These are phyloP conservation scores for Starmerella potacharoeniae DNA, from an alignment of 805 yeast genomes.

Conservation along the genomic window DNA sequence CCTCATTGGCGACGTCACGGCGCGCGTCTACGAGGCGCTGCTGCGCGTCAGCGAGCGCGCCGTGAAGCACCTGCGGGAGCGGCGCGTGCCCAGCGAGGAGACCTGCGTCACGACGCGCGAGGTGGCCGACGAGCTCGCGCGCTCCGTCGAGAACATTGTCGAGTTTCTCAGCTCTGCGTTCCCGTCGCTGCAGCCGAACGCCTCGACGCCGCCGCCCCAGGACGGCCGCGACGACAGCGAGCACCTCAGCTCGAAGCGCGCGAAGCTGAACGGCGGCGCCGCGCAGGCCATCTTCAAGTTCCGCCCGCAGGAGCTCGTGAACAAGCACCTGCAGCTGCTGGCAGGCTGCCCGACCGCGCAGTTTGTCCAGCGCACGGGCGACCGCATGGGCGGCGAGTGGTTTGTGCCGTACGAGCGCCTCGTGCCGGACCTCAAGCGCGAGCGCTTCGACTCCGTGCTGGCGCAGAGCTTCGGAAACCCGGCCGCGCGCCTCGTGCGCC, in stretches of 20 bases:
- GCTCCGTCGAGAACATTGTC: background rate
- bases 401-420: conserved; percentile 30
- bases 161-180: conserved; percentile 15
- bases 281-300: conserved; percentile 16
- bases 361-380: conserved; percentile 46
- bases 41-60: conserved; percentile 45
- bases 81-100: conserved; percentile 26
- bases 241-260: conserved; percentile 13
- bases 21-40: conserved; percentile 50
- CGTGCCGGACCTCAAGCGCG: conserved; percentile 23
- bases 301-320: conserved; percentile 29
- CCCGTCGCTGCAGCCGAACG: background rate
- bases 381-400: conserved; percentile 42
- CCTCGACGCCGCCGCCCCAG: background rate
- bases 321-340: conserved; percentile 60
- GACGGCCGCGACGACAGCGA: conserved; percentile 1
- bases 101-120: conserved; percentile 18
- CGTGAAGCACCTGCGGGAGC: conserved; percentile 9
- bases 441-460: conserved; percentile 29
- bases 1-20: conserved; percentile 57
- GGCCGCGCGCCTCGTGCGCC: conserved; percentile 62
- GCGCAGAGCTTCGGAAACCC: conserved; percentile 33
- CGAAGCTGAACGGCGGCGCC: conserved; percentile 21
- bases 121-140: conserved; percentile 10
- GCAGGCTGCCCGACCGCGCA: conserved; percentile 40